These are phyloP conservation scores for Drosera capensis DNA, from an alignment of 148 eudicot species.

Conservation along the genomic window DNA sequence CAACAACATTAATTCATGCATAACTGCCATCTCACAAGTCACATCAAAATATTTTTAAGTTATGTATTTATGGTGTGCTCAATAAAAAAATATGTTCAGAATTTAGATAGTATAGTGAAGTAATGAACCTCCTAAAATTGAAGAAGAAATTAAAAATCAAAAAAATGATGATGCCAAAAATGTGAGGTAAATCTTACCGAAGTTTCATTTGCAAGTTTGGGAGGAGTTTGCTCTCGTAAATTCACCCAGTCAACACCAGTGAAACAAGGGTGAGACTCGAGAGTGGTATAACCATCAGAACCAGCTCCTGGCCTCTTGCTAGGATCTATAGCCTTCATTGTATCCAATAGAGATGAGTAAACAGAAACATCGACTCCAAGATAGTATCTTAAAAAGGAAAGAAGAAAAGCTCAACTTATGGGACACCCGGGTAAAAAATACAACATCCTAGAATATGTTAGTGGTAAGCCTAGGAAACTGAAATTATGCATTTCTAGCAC, in stretches of 20 bases:
- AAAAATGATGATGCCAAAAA: background rate
- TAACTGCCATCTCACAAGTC: too few species aligned
- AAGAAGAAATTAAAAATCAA: conserved; percentile 1
- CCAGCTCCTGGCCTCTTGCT: conserved; percentile 96
- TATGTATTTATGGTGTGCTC: too few species aligned
- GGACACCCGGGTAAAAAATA: too few species aligned
- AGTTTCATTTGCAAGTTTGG: conserved; percentile 60
- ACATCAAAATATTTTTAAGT: too few species aligned
- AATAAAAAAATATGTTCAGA: too few species aligned
- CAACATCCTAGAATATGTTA: too few species aligned
- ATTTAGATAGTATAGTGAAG: too few species aligned
- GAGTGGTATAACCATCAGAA: conserved; percentile 61
- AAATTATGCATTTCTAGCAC: too few species aligned
- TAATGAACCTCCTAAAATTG: conserved; percentile 26
- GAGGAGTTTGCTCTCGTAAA: conserved; percentile 57
- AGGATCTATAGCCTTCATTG: conserved; percentile 66
- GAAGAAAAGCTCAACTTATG: too few species aligned
- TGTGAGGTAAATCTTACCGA: conserved; percentile 20
- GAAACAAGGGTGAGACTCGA: conserved; percentile 75
- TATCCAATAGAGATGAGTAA: background rate
- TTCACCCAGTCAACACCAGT: conserved; percentile 65
- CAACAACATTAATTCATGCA: too few species aligned
- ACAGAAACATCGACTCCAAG: background rate
- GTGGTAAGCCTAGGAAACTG: too few species aligned
- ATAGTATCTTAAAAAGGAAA: too few species aligned